Evolutionary conservation across 768 basidiomycete genomes (phyloP), one percentile per base, ranked within the genome.

Genomic region (Wakefieldia striispora): DNA sequence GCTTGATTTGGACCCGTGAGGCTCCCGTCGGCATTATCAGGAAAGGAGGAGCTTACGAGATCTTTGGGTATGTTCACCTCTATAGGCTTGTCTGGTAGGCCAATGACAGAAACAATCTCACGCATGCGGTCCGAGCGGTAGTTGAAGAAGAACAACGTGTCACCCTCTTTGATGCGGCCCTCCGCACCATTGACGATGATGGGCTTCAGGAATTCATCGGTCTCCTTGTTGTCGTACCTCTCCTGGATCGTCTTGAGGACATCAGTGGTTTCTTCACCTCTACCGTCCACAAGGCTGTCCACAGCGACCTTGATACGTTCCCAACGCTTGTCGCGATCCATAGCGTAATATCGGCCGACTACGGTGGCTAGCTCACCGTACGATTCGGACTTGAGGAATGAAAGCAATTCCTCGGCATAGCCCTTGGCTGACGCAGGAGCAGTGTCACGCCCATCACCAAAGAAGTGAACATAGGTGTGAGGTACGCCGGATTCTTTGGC

Each of bases 311-410:
- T 91, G 65, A 97, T 68, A 31, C 94, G 79, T 66, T 97, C 94
- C 94, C 94, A 97, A 40, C 94, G 83, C 77, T 95, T 95, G 69
- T 95, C 93, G 34, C 92, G 83, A 71, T 95, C 94, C 93, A 95
- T 95, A 27, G 92, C 94, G 58, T 95, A 97, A 77, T 97, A 97
- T 45, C 95, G 72, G 6, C 93, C 94, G 36, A 94, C 74, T 43
- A 95, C 77, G 7, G 92, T 94, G 6, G 90, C 85, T 41, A 97
- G 72, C 65, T 89, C 79, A 27, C 92, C 94, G 53, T 85, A 80
- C 36, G 82, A 75, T 61, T 90, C 85, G 60, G 91, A 82, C 59
- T 83, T 72, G 49, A 87, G 77, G 70, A 91, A 95, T 26, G 84
- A 83, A 10, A 83, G 75, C 7, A 97, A 73, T 27, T 95, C 79